Percentiles rank a stretch among this genome's conserved stretches.
phyloP scores from a whole-genome alignment of 441 rosid species.

The Bruguiera hainesii region DNA sequence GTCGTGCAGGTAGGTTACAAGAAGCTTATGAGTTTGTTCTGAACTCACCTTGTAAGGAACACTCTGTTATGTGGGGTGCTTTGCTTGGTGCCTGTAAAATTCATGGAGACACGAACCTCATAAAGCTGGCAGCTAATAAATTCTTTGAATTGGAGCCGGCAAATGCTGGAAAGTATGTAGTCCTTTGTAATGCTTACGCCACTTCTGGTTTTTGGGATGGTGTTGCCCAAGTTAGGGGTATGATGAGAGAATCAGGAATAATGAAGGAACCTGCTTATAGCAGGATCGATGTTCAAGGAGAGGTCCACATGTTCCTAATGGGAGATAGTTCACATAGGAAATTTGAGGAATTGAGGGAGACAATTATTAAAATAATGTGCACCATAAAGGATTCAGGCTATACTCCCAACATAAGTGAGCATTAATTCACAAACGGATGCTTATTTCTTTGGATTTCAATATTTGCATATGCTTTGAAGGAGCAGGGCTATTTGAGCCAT shows the following conservation, averaged over 20 bases:
- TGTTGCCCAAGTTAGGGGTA: constrained; percentile 53
- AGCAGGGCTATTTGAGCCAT: not conserved
- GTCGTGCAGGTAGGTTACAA: constrained; percentile 66
- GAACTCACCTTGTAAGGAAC: constrained; percentile 54
- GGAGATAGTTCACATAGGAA: constrained; percentile 47
- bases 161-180: constrained; percentile 68
- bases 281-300: constrained; percentile 64
- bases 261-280: constrained; percentile 68
- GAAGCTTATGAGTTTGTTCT: constrained; percentile 68
- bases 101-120: constrained; percentile 56
- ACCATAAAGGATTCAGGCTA: constrained; percentile 41
- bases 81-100: constrained; percentile 70
- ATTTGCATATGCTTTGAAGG: not conserved
- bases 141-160: constrained; percentile 57
- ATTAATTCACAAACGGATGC: constrained; percentile 21
- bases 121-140: constrained; percentile 50
- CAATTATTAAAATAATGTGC: constrained; percentile 37
- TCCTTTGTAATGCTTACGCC: constrained; percentile 64
- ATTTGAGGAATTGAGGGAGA: constrained; percentile 43
- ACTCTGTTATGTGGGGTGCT: constrained; percentile 74
- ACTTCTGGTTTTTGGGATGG: constrained; percentile 61
- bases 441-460: not conserved
- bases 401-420: constrained; percentile 30
- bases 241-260: constrained; percentile 54
- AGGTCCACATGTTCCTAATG: constrained; percentile 50